Percentiles rank a stretch among this genome's conserved stretches.
phyloP scores from a whole-genome alignment of 176 grass and related monocot species.

The Oryza glaberrima region DNA sequence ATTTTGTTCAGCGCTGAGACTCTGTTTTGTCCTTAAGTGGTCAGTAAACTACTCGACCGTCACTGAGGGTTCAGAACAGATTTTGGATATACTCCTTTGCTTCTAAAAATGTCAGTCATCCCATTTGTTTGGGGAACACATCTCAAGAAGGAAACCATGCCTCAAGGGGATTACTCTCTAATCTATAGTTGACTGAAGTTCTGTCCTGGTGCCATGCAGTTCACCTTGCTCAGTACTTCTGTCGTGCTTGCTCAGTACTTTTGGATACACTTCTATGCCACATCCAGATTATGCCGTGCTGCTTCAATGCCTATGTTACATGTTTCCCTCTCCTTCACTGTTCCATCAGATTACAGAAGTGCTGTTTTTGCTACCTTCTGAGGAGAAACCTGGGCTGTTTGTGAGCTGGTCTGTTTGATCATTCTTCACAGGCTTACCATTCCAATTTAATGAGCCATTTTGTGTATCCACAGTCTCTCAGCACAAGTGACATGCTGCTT shows the following conservation, averaged over 20 bases:
- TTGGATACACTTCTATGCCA: no score
- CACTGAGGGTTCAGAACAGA: constrained; percentile 61
- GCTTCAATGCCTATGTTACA: constrained; percentile 44
- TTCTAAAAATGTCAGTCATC: constrained; percentile 32
- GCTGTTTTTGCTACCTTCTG: constrained; percentile 45
- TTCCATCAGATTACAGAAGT: constrained; percentile 41
- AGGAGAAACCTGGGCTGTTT: constrained; percentile 26
- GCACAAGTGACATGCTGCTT: constrained; percentile 74
- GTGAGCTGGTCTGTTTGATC: constrained; percentile 34
- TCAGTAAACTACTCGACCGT: constrained; percentile 37
- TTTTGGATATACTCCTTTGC: constrained; percentile 76
- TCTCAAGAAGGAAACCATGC: no score
- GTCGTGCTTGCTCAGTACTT: no score
- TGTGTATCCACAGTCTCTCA: constrained; percentile 53
- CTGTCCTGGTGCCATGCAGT: no score
- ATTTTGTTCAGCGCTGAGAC: constrained; percentile 36
- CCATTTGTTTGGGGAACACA: no score
- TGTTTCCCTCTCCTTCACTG: constrained; percentile 27
- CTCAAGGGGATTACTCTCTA: no score
- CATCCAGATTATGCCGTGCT: constrained; percentile 46
- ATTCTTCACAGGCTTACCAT: constrained; percentile 59
- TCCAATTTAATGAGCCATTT: constrained; percentile 41
- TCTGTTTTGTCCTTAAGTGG: constrained; percentile 48
- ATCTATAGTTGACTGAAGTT: no score
- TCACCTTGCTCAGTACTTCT: no score